Conservation (phyloP, 2,329 filamentous ascomycete species). For the Fusarium praegraminearum region DNA sequence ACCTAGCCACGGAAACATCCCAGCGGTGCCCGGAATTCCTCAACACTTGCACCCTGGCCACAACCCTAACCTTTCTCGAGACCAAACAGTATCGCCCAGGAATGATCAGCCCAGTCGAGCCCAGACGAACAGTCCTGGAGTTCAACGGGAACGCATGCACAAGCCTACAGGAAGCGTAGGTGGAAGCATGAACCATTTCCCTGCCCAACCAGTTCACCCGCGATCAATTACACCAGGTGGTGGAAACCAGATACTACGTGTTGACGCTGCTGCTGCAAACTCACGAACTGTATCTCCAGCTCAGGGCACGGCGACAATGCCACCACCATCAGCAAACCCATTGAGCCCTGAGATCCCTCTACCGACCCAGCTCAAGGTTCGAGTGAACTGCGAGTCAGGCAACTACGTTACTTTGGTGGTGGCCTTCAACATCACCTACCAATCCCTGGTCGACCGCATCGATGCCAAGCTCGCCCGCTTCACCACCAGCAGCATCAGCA, state of each 20-base stretch:
- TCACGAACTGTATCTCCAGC: constrained; percentile 62
- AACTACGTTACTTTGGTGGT: constrained; percentile 97
- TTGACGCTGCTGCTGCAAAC: constrained; percentile 55
- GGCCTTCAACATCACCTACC: constrained; percentile 93
- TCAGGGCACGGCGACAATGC: constrained; percentile 52
- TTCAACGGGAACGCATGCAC: constrained; percentile 70
- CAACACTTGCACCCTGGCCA: constrained; percentile 72
- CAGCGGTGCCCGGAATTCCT: constrained; percentile 81
- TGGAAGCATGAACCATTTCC: constrained; percentile 68
- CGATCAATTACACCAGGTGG: constrained; percentile 60
- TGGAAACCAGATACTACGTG: constrained; percentile 53
- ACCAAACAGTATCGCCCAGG: constrained; percentile 83
- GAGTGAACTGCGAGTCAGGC: constrained; percentile 86
- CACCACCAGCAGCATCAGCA: constrained; percentile 84
- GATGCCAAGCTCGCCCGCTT: constrained; percentile 93
- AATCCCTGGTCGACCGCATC: constrained; percentile 92
- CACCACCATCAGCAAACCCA: constrained; percentile 42
- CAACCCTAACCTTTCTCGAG: constrained; percentile 77
- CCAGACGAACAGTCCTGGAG: constrained; percentile 77
- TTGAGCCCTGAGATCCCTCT: constrained; percentile 64
- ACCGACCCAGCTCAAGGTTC: constrained; percentile 89
- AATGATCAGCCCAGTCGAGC: constrained; percentile 74
- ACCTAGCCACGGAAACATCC: constrained; percentile 68
- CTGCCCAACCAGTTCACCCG: constrained; percentile 65
- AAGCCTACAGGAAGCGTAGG: constrained; percentile 62